phyloP scores from a whole-genome alignment of 2,329 filamentous ascomycete species.

The Pyrenophora tritici-repentis region DNA sequence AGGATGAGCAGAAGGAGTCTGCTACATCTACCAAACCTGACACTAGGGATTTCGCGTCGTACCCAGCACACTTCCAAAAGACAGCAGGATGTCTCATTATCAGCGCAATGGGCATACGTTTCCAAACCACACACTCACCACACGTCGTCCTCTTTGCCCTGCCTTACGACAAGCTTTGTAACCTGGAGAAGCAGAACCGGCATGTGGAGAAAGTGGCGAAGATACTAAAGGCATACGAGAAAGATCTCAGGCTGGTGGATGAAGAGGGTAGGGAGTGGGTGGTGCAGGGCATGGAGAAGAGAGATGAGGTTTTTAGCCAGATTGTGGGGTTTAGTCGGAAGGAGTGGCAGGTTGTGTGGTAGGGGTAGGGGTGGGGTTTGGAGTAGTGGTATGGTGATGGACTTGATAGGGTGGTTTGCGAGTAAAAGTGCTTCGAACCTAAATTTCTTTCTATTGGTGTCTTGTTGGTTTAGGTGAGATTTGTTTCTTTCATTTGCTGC shows the following conservation, averaged over 20 bases:
- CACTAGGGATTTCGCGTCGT: slow-evolving; percentile 28
- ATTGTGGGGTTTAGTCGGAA: slow-evolving; percentile 37
- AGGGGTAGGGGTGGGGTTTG: background rate
- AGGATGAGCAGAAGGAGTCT: no score
- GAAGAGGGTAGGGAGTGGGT: slow-evolving; percentile 16
- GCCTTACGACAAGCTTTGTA: slow-evolving; percentile 22
- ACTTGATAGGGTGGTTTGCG: no score
- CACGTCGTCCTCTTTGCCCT: slow-evolving; percentile 20
- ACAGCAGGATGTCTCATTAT: slow-evolving; percentile 25
- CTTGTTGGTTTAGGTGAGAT: no score
- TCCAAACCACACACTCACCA: slow-evolving; percentile 17
- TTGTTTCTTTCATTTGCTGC: no score
- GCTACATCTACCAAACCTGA: no score
- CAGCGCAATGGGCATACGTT: slow-evolving; percentile 22
- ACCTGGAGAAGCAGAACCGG: slow-evolving; percentile 34
- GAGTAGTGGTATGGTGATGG: no score
- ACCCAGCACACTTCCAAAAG: slow-evolving; percentile 22
- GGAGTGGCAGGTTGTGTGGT: slow-evolving; percentile 41
- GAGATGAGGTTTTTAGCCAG: slow-evolving; percentile 40
- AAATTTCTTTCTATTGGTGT: no score
- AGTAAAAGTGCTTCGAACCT: no score
- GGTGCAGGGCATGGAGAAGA: slow-evolving; percentile 27
- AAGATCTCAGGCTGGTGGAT: slow-evolving; percentile 27
- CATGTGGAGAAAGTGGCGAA: slow-evolving; percentile 24
- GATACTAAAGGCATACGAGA: slow-evolving; percentile 19